Evolutionary conservation across 208 protist species (phyloP), one percentile per base, ranked within the genome.

Genomic region (Acanthamoeba healyi): DNA sequence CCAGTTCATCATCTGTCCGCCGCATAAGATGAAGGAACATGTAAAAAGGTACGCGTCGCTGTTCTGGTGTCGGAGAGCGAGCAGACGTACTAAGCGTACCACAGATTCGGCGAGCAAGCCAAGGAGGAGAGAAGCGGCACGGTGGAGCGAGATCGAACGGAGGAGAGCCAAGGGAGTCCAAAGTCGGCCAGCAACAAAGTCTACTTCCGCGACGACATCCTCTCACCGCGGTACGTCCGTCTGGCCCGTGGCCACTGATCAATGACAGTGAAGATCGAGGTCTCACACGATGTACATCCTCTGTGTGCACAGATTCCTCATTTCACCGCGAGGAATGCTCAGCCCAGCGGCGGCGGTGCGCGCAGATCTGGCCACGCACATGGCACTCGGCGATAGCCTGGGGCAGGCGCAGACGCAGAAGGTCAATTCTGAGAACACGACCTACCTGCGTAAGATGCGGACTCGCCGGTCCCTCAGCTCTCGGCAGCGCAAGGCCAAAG

Each of bases 1-100:
- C 61, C 61, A 74, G 29, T 92, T 92, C 38, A 92, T 92, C 58
- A 74, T 92, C 6, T 42, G 40, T 49, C 86, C 86, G 9, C 86
- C 54, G 5, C n/a, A 74, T 22, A 92, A 77, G 86, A 26, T 92
- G 17, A 72, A 40, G 38, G 56, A 92, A 14, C 86, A 92, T 46
- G n/a, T 74, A 22, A 92, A 74, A 26, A 26, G 81, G 81, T 88
- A 61, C n/a, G 70, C 17, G 9, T 70, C 14, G n/a, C 0, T 70
- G 46, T 15, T 51, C 46, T 51, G 4, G 44, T 19, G 63, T 12
- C 24, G n/a, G 34, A 38, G 24, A 15, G 10, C 24, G 29, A 4
- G 26, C 29, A 12, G 22, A 12, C 54, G 12, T 22, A 61, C 54
- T 26, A 61, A 26, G 12, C 12, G 15, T 22, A 26, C 12, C 54